Conservation (phyloP, 768 basidiomycete species). For the Mycena crocata region DNA sequence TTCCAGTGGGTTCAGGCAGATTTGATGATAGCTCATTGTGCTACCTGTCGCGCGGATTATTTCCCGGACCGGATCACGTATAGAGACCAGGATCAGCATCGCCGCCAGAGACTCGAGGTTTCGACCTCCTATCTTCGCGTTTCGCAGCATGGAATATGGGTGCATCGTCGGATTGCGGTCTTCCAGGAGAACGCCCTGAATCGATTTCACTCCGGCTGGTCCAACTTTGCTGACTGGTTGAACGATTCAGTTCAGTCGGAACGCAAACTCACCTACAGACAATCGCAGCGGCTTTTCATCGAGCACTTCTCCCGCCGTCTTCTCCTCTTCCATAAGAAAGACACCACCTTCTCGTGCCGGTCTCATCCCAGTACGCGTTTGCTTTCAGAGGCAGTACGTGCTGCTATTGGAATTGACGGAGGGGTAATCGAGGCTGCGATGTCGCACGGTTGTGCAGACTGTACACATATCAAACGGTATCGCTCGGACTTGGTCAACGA, state of each 20-base stretch:
- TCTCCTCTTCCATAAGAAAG: constrained; percentile 26
- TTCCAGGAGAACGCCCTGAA: constrained; percentile 38
- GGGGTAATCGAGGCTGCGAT: constrained; percentile 12
- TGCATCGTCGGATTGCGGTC: constrained; percentile 34
- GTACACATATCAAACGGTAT: neutral
- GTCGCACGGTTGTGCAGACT: neutral
- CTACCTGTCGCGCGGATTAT: constrained; percentile 30
- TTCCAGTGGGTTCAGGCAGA: constrained; percentile 12
- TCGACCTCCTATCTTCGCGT: constrained; percentile 36
- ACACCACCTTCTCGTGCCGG: constrained; percentile 13
- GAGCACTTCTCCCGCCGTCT: constrained; percentile 40
- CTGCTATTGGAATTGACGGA: constrained; percentile 30
- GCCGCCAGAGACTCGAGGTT: constrained; percentile 24
- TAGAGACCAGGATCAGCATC: neutral
- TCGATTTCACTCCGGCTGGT: constrained; percentile 40
- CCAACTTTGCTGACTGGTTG: constrained; percentile 40
- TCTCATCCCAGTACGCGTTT: constrained; percentile 26
- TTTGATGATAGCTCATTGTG: constrained; percentile 23
- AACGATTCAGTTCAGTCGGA: constrained; percentile 30
- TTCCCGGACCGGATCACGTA: constrained; percentile 33
- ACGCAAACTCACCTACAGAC: constrained; percentile 32
- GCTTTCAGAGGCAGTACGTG: constrained; percentile 20
- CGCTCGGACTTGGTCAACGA: neutral
- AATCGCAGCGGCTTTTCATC: constrained; percentile 41
- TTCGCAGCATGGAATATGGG: constrained; percentile 41